Evolutionary conservation across 352 stramenopile genomes (phyloP), one percentile per base, ranked within the genome.

Genomic region (Pythium biforme): DNA sequence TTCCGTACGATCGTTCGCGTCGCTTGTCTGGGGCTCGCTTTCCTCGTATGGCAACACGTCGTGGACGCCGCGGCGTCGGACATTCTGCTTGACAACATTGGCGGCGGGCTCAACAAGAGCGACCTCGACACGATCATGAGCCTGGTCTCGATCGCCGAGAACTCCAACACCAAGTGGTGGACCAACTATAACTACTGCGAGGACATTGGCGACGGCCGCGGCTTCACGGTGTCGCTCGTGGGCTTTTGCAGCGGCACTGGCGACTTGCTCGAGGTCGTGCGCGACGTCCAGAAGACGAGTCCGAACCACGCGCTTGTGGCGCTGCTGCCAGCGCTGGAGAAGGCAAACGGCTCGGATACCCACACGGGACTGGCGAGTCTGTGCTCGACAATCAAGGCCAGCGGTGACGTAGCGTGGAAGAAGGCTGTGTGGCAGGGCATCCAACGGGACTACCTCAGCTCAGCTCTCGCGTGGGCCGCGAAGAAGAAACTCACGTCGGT

Each of bases 171-270:
- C 8, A 17, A 52, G 45, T 62, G 55, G 41, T 55, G 40, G 40
- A 34, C 49, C 25, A 62, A 62, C 55, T 62, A 62, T 22, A 34
- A 62, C 45, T 62, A 62, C 27, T 62, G 55, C 19, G 26, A 62
- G 29, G 55, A 62, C 23, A 53, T 53, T 23, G 1, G 25, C 5
- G 43, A 62, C 43, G 55, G 43, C 22, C 55, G 55, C n/a, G 55
- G 55, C 31, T 62, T 46, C 55, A 62, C 55, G 9, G 55, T 62
- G 7, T 62, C 55, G n/a, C 29, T 62, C n/a, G 55, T 62, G 40
- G 55, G 55, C 27, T 62, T 62, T 29, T 62, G 55, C 41, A 47
- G 26, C 27, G 55, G 55, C 40, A 62, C 55, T 3, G 33, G 55
- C 29, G 55, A 62, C 29, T 31, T 62, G 55, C 55, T 62, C 33